Percentiles rank a stretch among this genome's conserved stretches.
Conservation (phyloP, 1,139 yeast species). For the Suhomyces kunorum region DNA sequence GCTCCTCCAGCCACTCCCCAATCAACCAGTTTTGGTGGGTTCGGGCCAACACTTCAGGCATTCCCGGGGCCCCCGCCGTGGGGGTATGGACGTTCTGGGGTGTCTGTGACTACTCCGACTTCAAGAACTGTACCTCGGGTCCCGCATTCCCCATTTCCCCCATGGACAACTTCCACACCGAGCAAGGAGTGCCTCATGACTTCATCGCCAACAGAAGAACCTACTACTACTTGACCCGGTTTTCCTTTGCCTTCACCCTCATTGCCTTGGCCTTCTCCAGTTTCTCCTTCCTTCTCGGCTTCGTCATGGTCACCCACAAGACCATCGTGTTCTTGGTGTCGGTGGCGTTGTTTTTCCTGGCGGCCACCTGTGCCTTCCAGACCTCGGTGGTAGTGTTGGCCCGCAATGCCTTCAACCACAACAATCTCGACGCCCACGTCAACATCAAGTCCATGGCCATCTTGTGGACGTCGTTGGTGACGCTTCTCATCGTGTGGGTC, state of each 20-base stretch:
- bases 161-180: conserved; percentile 62
- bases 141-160: conserved; percentile 74
- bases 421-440: conserved; percentile 44
- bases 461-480: conserved; percentile 68
- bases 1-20: conserved; percentile 61
- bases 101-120: conserved; percentile 51
- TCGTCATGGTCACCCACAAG: conserved; percentile 53
- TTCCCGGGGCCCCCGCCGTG: conserved; percentile 51
- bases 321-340: conserved; percentile 54
- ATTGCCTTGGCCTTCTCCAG: conserved; percentile 58
- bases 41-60: conserved; percentile 62
- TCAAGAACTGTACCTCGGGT: conserved; percentile 47
- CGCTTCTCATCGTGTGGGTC: conserved; percentile 53
- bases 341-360: conserved; percentile 54
- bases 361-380: conserved; percentile 62
- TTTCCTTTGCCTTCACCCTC: conserved; percentile 66
- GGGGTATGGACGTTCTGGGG: conserved; percentile 89
- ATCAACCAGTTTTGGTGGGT: conserved; percentile 71
- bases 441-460: conserved; percentile 63
- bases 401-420: conserved; percentile 57
- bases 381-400: conserved; percentile 72
- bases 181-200: conserved; percentile 50
- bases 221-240: conserved; percentile 69
- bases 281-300: conserved; percentile 45
- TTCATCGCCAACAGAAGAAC: conserved; percentile 59